Percentiles rank a stretch among this genome's conserved stretches.
These are phyloP conservation scores for Rhynchosporium graminicola DNA, from an alignment of 2,329 filamentous ascomycete genomes.

Conservation along the genomic window DNA sequence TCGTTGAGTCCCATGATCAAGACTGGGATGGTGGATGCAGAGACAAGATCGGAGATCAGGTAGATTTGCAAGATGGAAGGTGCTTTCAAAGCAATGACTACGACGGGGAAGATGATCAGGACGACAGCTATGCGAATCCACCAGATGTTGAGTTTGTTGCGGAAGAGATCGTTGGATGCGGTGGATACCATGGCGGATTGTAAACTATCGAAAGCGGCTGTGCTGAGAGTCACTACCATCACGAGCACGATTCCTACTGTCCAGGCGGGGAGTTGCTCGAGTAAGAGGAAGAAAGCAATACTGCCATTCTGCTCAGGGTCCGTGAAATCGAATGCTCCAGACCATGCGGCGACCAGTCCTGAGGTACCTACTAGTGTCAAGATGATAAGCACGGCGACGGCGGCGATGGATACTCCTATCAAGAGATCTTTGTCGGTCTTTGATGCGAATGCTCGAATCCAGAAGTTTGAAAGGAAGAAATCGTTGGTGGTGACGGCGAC, in stretches of 20 bases:
- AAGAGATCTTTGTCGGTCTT: constrained; percentile 77
- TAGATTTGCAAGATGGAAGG: constrained; percentile 80
- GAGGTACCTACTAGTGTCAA: constrained; percentile 71
- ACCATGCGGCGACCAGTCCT: constrained; percentile 77
- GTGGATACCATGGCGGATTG: constrained; percentile 86
- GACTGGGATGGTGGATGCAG: constrained; percentile 73
- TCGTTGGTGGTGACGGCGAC: constrained; percentile 81
- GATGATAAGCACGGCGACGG: constrained; percentile 64
- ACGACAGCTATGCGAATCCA: constrained; percentile 70
- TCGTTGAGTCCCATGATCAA: constrained; percentile 72
- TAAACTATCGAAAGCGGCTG: constrained; percentile 76
- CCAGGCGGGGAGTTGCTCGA: constrained; percentile 73
- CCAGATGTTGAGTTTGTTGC: constrained; percentile 77
- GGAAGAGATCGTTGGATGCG: constrained; percentile 80
- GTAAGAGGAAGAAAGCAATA: constrained; percentile 73
- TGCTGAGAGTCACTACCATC: constrained; percentile 76
- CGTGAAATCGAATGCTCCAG: constrained; percentile 65
- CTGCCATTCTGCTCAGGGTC: constrained; percentile 62
- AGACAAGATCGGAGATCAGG: constrained; percentile 78
- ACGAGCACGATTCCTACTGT: constrained; percentile 80
- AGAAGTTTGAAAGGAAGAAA: constrained; percentile 83
- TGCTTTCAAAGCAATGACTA: constrained; percentile 72
- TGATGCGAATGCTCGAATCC: constrained; percentile 81
- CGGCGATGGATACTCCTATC: constrained; percentile 71
- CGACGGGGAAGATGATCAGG: constrained; percentile 70